Base-by-base conservation (phyloP, 2,329 filamentous ascomycete genomes). In the Zymoseptoria brevis region DNA sequence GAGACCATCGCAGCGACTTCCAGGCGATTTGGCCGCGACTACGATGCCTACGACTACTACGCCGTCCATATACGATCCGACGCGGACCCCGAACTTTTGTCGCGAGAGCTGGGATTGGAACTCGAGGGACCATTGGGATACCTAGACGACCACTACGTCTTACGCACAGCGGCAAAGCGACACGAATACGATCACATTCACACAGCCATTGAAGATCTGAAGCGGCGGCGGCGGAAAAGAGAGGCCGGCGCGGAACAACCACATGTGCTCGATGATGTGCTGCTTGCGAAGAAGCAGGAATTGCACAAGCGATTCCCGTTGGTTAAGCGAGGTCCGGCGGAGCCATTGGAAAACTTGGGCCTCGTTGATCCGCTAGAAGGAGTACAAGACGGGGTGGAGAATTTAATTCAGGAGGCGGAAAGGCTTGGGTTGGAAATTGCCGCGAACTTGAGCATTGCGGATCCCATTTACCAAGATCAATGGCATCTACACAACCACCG, bases 401-500 rank as follows among this genome's bases (percentile, higher is more conserved):
- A 45, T 4, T 45, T 45, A 16, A 45, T 45, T 16, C 8, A 51
- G 50, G 71, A 76, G 53, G 83, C 84, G 3, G 76, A 87, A 22
- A 73, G 81, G 61, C 77, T 80, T 62, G 86, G 88, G 66, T 74
- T 81, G 54, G 74, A 81, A 4, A 77, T 95, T 53, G 86, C 86
- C 65, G 74, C 80, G 55, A 77, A 80, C 1, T 79, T 99, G n/a
- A 79, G 80, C 13, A 97, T 99, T 64, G 74, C 79, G 30, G 94
- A 99, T 69, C 94, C 94, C 19, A 96, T 96, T 56, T 99, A 97
- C 75, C 80, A 83, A 50, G 88, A 95, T 58, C 94, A 99, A 75
- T 99, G 94, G 94, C 94, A 99, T 80, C 78, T 99, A 53, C 87
- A 88, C 77, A 99, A 99, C 72, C 80, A 88, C 0, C 72, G 88